phyloP scores from a whole-genome alignment of 2,329 filamentous ascomycete species.

The Fusarium kyushuense region DNA sequence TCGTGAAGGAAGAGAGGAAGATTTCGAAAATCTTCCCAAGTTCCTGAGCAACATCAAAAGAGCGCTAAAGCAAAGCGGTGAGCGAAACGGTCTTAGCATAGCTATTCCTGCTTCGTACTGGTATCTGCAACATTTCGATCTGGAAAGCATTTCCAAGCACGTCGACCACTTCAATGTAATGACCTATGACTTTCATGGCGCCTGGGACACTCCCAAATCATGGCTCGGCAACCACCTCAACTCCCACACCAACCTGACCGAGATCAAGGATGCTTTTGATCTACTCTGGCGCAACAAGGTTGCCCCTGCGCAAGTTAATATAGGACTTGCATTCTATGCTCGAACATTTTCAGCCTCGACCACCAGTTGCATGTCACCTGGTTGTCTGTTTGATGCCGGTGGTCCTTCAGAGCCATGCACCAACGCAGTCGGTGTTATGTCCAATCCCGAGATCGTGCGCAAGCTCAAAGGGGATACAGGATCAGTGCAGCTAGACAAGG shows the following conservation, averaged over 20 bases:
- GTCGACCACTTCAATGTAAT: conserved; percentile 49
- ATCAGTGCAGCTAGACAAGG: background rate
- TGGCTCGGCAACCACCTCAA: conserved; percentile 13
- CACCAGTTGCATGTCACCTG: background rate
- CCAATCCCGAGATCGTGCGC: conserved; percentile 1
- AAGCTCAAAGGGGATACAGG: background rate
- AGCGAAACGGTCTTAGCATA: conserved; percentile 7
- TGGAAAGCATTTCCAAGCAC: conserved; percentile 10
- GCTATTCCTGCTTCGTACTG: conserved; percentile 44
- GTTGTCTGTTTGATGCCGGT: background rate
- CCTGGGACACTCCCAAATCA: background rate
- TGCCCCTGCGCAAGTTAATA: background rate
- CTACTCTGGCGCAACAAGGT: conserved; percentile 22
- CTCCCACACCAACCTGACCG: conserved; percentile 28
- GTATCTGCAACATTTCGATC: conserved; percentile 43
- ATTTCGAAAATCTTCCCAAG: conserved; percentile 51
- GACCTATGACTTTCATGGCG: conserved; percentile 35
- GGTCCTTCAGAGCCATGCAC: background rate
- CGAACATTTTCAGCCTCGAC: background rate
- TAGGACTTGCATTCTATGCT: conserved; percentile 29
- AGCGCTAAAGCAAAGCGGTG: conserved; percentile 38
- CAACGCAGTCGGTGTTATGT: background rate
- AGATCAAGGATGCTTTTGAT: conserved; percentile 13
- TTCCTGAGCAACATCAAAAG: conserved; percentile 39
- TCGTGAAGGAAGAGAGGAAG: conserved; percentile 52